A percentile compares a stretch with the other conserved stretches of the same genome.
Conservation (phyloP, 306 rosid species). For the Pyrus pyrifolia region DNA sequence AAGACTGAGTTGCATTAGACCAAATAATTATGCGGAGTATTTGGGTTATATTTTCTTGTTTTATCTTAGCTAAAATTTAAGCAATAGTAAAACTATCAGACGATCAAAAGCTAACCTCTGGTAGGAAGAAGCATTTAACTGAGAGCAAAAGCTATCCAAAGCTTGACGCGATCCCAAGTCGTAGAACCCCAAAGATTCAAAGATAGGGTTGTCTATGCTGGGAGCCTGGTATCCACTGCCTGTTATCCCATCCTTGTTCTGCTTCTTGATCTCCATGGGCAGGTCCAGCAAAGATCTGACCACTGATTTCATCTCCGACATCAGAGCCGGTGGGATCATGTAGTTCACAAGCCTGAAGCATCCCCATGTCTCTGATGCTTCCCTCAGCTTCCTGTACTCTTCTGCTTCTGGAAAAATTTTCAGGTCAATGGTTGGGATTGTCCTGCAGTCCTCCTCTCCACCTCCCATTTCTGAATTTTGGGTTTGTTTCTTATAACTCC, state of each 20-base stretch:
- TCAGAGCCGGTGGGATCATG: constrained; percentile 26
- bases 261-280: constrained; percentile 45
- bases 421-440: constrained; percentile 44
- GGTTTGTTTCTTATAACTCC: not conserved
- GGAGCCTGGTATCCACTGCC: constrained; percentile 53
- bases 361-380: constrained; percentile 55
- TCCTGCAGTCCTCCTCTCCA: not conserved
- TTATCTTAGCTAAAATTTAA: not conserved
- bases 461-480: not conserved
- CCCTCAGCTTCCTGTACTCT: constrained; percentile 39
- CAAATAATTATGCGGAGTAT: too few species aligned
- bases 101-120: constrained; percentile 22
- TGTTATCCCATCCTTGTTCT: constrained; percentile 36
- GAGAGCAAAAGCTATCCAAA: constrained; percentile 34
- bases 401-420: constrained; percentile 10
- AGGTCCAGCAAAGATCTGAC: constrained; percentile 37
- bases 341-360: constrained; percentile 60
- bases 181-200: constrained; percentile 36
- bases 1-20: too few species aligned
- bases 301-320: constrained; percentile 42
- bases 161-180: constrained; percentile 43
- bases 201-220: constrained; percentile 29
- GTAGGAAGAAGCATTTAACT: constrained; percentile 30
- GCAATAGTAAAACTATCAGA: not conserved
- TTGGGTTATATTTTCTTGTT: too few species aligned